Base-by-base conservation (phyloP, 768 basidiomycete species). In the Mycena crocata region DNA sequence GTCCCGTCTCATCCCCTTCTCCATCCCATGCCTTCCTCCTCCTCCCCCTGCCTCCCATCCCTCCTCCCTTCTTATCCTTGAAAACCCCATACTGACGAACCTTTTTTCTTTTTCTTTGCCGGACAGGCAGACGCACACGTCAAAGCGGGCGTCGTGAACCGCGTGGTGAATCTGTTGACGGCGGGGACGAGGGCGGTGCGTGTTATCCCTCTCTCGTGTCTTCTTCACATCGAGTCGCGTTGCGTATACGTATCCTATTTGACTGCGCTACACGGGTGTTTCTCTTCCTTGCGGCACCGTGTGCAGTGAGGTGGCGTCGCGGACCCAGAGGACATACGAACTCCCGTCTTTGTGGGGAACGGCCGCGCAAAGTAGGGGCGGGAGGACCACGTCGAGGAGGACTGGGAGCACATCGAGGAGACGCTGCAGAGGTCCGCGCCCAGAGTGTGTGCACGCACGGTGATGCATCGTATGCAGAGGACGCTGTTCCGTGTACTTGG, bases 121-220 rank as follows among this genome's bases (percentile, higher is more conserved):
- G n/a, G n/a, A 9, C 23, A 64, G 63, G 64, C 64, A 2, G 64
- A 66, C 51, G 64, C 64, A 21, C 64, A 66, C 46, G 64, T 66
- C 49, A 66, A 66, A 57, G 49, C 64, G 39, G 50, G 57, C 39
- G 64, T 66, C 42, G 40, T 66, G 23, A 59, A 59, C 42, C 64
- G 64, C 57, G 64, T 66, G 9, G 64, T 66, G 49, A 31, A 39
- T 24, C 50, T 66, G 37, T 37, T 60, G 10, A 60, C 58, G 34
- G 50, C 46, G 37, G 58, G 46, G 58, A 60, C 58, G 32, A 40
- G 49, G 35, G 64, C 64, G 50, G 64, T 66, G 48, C 24, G 54
- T 63, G 3, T 31, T 15, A 37, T 23, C 50, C 32, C 28, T 17
- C 48, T 46, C 13, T 15, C 15, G 44, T 24, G 26, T 57, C 45